Percentiles rank a stretch among this genome's conserved stretches.
Evolutionary conservation across 1,139 yeast species (phyloP).

Genomic region (Lodderomyces oxycetoniae): DNA sequence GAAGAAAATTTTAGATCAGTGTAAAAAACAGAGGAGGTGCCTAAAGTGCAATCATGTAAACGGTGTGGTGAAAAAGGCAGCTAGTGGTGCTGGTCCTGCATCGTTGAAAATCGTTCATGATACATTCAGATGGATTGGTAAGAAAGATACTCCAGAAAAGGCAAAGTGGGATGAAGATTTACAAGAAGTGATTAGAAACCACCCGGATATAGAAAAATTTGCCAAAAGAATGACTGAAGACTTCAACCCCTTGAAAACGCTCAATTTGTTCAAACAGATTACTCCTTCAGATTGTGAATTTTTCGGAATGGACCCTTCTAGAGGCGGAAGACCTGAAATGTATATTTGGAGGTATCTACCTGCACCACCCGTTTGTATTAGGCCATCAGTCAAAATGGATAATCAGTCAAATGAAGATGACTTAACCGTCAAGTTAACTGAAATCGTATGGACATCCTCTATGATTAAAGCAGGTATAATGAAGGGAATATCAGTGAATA

Average conservation of each 20-base stretch:
- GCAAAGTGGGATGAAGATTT: constrained; percentile 82
- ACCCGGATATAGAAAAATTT: constrained; percentile 87
- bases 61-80: constrained; percentile 97
- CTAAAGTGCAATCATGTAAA: constrained; percentile 80
- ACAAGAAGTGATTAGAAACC: constrained; percentile 60
- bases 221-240: constrained; percentile 88
- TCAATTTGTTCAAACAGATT: constrained; percentile 82
- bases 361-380: constrained; percentile 97
- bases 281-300: constrained; percentile 86
- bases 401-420: constrained; percentile 97
- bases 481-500: constrained; percentile 87
- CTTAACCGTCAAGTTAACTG: constrained; percentile 90
- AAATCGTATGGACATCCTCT: constrained; percentile 93
- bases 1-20: constrained; percentile 80
- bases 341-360: constrained; percentile 96
- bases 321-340: constrained; percentile 93
- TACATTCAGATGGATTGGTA: constrained; percentile 93
- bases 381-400: constrained; percentile 95
- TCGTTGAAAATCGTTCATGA: constrained; percentile 94
- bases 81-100: constrained; percentile 86
- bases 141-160: constrained; percentile 82
- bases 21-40: constrained; percentile 93
- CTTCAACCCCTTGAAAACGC: constrained; percentile 85
- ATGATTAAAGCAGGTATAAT: constrained; percentile 91
- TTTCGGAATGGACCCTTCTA: constrained; percentile 80